These are phyloP conservation scores for Chaetomium sp. DNA, from an alignment of 2,329 filamentous ascomycete genomes.

Conservation along the genomic window DNA sequence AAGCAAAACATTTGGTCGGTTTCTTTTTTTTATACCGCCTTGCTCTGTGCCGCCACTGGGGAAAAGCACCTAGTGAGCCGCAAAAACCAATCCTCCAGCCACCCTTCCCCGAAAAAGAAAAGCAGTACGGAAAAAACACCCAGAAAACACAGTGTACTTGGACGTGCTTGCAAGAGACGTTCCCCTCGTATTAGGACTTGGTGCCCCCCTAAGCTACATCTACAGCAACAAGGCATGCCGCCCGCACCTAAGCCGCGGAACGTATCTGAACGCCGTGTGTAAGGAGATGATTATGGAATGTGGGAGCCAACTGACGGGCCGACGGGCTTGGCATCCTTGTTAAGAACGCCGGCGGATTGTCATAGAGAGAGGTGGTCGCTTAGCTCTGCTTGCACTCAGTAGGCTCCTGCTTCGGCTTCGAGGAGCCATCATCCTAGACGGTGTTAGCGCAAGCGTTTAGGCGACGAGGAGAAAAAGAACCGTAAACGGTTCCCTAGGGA, in stretches of 20 bases:
- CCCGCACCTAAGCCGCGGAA: constrained; percentile 4
- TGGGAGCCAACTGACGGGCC: constrained; percentile 5
- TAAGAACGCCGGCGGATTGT: constrained; percentile 12
- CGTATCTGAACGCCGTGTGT: constrained; percentile 9
- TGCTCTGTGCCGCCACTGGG: constrained; percentile 15
- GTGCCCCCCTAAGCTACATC: constrained; percentile 11
- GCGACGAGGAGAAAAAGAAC: neutral
- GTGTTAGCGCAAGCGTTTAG: constrained; percentile 8
- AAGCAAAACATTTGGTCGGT: neutral
- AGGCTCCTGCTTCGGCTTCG: constrained; percentile 85
- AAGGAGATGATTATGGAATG: constrained; percentile 11
- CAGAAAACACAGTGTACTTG: constrained; percentile 13
- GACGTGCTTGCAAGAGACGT: constrained; percentile 15
- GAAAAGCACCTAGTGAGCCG: constrained; percentile 1
- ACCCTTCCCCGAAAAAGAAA: neutral
- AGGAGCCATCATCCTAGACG: constrained; percentile 66
- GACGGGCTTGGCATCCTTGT: constrained; percentile 9
- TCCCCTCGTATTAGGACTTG: constrained; percentile 18
- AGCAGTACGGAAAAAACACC: constrained; percentile 18
- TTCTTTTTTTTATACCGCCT: constrained; percentile 15
- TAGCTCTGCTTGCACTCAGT: constrained; percentile 96
- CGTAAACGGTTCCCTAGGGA: too few relatives aligned
- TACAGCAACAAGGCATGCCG: constrained; percentile 7
- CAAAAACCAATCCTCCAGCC: constrained; percentile 10
- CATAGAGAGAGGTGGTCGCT: constrained; percentile 25